Conservation (phyloP, 352 stramenopile species). For the Globisporangium paddicum region DNA sequence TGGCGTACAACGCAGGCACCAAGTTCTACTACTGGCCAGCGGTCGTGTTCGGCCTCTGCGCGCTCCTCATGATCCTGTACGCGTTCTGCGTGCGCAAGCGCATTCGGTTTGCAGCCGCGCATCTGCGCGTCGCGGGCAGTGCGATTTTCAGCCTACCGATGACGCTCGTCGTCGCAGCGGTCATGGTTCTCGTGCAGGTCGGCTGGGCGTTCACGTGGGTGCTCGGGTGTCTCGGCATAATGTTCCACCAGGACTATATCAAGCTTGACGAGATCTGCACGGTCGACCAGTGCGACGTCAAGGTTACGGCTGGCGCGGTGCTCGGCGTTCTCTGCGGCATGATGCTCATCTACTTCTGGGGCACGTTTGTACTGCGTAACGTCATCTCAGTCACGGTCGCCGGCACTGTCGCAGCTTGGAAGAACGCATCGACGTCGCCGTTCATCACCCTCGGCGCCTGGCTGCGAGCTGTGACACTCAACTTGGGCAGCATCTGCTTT, state of each 20-base stretch:
- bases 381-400: constrained; percentile 87
- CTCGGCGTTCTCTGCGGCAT: constrained; percentile 83
- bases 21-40: constrained; percentile 70
- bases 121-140: constrained; percentile 85
- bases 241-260: constrained; percentile 75
- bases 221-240: constrained; percentile 73
- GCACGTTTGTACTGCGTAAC: constrained; percentile 82
- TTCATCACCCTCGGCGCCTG: constrained; percentile 77
- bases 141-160: constrained; percentile 85
- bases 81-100: constrained; percentile 67
- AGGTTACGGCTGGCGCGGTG: constrained; percentile 38
- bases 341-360: constrained; percentile 93
- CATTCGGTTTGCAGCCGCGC: constrained; percentile 91
- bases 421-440: constrained; percentile 61
- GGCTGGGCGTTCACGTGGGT: constrained; percentile 86
- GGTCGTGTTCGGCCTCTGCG: constrained; percentile 44
- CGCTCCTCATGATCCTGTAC: constrained; percentile 53
- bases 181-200: constrained; percentile 84
- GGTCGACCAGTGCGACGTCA: constrained; percentile 38
- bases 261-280: constrained; percentile 48
- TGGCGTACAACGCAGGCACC: constrained; percentile 48
- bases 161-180: constrained; percentile 73
- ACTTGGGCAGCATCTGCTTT: constrained; percentile 92
- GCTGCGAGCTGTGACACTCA: constrained; percentile 79
- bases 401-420: constrained; percentile 90